Conservation (phyloP, 2,329 filamentous ascomycete genomes). For the Aspergillus pseudoglaucus region DNA sequence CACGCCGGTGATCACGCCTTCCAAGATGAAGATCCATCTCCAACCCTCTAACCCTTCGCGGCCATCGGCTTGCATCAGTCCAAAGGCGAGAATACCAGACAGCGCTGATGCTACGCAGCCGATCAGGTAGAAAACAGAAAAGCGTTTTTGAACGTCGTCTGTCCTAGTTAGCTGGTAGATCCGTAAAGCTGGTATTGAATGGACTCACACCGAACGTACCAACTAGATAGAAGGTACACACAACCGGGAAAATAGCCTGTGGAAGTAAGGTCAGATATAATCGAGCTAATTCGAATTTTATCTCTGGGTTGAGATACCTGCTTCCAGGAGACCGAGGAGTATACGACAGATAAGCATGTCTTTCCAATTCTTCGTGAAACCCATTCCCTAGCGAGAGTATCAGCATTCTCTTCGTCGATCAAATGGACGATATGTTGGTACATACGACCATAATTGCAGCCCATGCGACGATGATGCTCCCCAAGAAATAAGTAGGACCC, state of each 20-base stretch:
- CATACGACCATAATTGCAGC: slow-evolving; percentile 23
- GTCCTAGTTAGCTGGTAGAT: neutral
- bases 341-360: slow-evolving; percentile 20
- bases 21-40: slow-evolving; percentile 53
- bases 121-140: slow-evolving; percentile 45
- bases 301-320: slow-evolving; percentile 5
- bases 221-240: slow-evolving; percentile 66
- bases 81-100: slow-evolving; percentile 42
- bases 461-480: slow-evolving; percentile 23
- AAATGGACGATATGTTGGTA: neutral
- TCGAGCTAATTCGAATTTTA: neutral
- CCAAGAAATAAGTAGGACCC: slow-evolving; percentile 22
- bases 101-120: slow-evolving; percentile 44
- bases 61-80: slow-evolving; percentile 38
- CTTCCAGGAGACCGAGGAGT: slow-evolving; percentile 23
- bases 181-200: neutral
- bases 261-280: neutral
- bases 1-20: slow-evolving; percentile 36
- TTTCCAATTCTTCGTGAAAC: slow-evolving; percentile 23
- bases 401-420: neutral
- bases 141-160: slow-evolving; percentile 28
- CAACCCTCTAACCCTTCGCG: slow-evolving; percentile 39
- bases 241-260: slow-evolving; percentile 62
- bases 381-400: slow-evolving; percentile 18
- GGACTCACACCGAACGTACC: slow-evolving; percentile 51